Conservation (phyloP, 148 eudicot species). For the Pouteria glomerata region DNA sequence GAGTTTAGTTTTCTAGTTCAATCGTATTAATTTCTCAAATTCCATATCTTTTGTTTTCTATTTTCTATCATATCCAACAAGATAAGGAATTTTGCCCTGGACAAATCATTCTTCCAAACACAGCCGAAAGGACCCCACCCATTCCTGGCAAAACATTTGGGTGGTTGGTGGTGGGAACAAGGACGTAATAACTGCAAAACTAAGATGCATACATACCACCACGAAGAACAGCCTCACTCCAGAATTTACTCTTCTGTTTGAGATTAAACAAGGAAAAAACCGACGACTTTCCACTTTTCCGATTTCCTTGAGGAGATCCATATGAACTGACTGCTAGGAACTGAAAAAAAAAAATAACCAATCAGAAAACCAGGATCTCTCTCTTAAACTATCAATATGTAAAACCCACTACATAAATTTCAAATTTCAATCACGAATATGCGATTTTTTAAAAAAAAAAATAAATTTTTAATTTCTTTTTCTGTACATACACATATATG, state of each 20-base stretch:
- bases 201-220: constrained; percentile 42
- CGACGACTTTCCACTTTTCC: constrained; percentile 49
- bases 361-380: background rate
- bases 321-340: constrained; percentile 39
- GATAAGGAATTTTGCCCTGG: too few species aligned
- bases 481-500: too few species aligned
- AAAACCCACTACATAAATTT: background rate
- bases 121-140: too few species aligned
- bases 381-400: background rate
- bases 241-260: constrained; percentile 81
- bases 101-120: too few species aligned
- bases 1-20: too few species aligned
- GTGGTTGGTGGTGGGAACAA: too few species aligned
- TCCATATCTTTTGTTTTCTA: too few species aligned
- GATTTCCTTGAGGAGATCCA: constrained; percentile 43
- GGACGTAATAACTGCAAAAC: too few species aligned
- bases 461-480: background rate
- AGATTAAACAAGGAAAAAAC: constrained; percentile 88
- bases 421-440: background rate
- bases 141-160: too few species aligned
- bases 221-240: constrained; percentile 83
- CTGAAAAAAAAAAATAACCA: constrained; percentile 22
- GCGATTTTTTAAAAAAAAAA: too few species aligned
- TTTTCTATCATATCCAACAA: too few species aligned
- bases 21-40: too few species aligned